phyloP scores from a whole-genome alignment of 192 early-diverging fungal genomes.

The Rhizoclosmatium globosum region DNA sequence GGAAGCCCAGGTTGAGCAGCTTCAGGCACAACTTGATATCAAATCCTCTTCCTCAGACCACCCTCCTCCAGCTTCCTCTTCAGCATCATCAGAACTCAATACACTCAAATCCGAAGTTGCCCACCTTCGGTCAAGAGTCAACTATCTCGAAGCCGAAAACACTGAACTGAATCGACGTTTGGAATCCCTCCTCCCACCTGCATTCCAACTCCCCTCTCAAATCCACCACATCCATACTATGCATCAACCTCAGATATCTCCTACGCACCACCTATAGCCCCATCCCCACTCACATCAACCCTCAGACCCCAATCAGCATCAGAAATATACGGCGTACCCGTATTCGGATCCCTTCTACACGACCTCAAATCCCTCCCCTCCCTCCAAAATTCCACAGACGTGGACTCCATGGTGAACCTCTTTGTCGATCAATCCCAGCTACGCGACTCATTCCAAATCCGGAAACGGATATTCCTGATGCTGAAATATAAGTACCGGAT shows the following conservation, averaged over 20 bases:
- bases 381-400: neutral
- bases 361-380: neutral
- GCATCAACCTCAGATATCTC: neutral
- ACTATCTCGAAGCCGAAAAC: neutral
- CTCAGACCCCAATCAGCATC: neutral
- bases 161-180: neutral
- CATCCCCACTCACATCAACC: neutral
- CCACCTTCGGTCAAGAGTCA: no score
- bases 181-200: neutral
- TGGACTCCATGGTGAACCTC: neutral
- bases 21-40: neutral
- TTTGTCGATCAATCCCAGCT: neutral
- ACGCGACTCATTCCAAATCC: neutral
- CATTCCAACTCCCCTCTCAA: neutral
- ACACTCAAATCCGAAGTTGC: no score
- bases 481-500: neutral
- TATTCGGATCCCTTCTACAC: neutral
- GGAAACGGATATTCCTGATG: neutral
- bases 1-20: neutral
- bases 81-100: no score
- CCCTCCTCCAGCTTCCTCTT: no score
- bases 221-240: neutral
- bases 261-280: neutral
- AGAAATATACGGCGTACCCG: neutral
- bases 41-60: no score